phyloP scores from a whole-genome alignment of 371 early-diverging fungal species.

The Rhizomucor pusillus region DNA sequence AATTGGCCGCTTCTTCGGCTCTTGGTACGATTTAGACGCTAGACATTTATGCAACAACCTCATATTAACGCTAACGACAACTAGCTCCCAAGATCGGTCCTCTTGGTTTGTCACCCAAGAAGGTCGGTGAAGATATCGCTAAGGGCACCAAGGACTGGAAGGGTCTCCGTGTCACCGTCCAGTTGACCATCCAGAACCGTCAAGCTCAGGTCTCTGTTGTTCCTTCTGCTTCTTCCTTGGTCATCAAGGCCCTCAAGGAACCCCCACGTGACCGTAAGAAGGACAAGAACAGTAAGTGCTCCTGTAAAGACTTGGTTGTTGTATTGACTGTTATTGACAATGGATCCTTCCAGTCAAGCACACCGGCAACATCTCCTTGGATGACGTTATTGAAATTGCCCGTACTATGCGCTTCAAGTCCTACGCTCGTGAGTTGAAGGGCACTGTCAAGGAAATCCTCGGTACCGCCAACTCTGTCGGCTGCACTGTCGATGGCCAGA shows the following conservation, averaged over 20 bases:
- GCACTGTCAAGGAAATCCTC: slow-evolving; percentile 98
- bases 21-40: slow-evolving; percentile 43
- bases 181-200: slow-evolving; percentile 99
- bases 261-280: slow-evolving; percentile 99
- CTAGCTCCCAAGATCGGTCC: slow-evolving; percentile 97
- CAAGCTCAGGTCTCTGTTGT: slow-evolving; percentile 98
- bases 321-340: neutral
- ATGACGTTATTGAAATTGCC: slow-evolving; percentile 96
- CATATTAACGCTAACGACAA: neutral
- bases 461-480: slow-evolving; percentile 99
- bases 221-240: slow-evolving; percentile 96
- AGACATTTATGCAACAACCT: neutral
- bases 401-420: slow-evolving; percentile 96
- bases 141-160: slow-evolving; percentile 99
- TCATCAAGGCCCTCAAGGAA: slow-evolving; percentile 99
- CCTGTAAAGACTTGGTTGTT: neutral
- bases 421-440: slow-evolving; percentile 80
- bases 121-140: slow-evolving; percentile 99
- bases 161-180: slow-evolving; percentile 98
- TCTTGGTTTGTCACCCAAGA: slow-evolving; percentile 99
- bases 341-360: slow-evolving; percentile 72
- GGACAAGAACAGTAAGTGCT: slow-evolving; percentile 91
- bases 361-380: slow-evolving; percentile 88
- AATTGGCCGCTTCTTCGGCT: slow-evolving; percentile 94
- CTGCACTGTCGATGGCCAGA: slow-evolving; percentile 76